Evolutionary conservation across 2,329 filamentous ascomycete species (phyloP), one percentile per base, ranked within the genome.

Genomic region (Epichloe festucae): DNA sequence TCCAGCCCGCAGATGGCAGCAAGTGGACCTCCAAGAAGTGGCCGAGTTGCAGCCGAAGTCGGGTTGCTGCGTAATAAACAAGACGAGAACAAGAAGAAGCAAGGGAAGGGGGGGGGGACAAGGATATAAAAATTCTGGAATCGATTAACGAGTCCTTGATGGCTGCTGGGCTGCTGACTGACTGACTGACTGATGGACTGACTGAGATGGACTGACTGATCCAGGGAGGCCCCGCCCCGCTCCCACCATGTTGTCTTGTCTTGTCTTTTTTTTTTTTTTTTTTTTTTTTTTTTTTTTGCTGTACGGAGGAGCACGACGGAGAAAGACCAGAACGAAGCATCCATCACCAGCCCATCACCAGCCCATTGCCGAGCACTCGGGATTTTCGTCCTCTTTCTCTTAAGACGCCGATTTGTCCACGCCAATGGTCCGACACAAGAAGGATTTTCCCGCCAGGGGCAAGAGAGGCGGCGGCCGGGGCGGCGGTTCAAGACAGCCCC

Each of bases 341-440:
- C 27, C 31, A 2, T 31, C 27, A 31, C 27, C 8, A 31, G 6
- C 23, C 23, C 23, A 27, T 31, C 27, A 31, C 27, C 27, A 31
- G 23, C 23, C 23, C 27, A 31, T 31, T 11, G 27, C 31, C 8
- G 8, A 31, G 8, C 27, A 31, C 27, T 31, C 8, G 27, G 27
- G 27, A 4, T 17, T 31, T 10, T 10, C 8, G 8, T 31, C 27
- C 27, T 10, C 31, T 10, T 31, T 31, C 31, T 31, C 10, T 1
- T 1, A 31, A 11, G 2, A 8, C 31, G 4, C 8, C 31, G 31
- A 31, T 11, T 4, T 1, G 1, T 3, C 5, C 79, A 96, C 90
- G 90, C 96, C 85, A 14, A 96, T 95, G 90, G 89, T 96, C 51
- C 88, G 91, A 54, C 91, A 96, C 71, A 97, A 96, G 72, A 97